Base-by-base conservation (phyloP, 1,139 yeast species). In the Diutina rugosa region DNA sequence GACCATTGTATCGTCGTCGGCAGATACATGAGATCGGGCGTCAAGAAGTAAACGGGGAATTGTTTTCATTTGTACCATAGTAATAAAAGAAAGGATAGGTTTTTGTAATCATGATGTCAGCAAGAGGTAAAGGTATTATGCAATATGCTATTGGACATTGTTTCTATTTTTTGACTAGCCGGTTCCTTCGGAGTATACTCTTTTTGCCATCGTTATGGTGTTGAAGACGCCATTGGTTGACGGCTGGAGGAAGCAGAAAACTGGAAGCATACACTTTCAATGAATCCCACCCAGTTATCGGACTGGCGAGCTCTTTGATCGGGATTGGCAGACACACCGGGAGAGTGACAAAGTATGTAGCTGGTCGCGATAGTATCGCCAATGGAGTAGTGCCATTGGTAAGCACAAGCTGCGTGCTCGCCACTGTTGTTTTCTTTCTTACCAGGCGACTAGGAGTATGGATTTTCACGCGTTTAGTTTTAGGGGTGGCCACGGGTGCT, bases 1-100 rank as follows among this genome's bases (percentile, higher is more conserved):
- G 99, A 93, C 72, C 99, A 93, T 80, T 91, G 98, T 87, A 87
- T 93, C 69, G 98, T 93, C 66, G 91, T 93, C 69, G 99, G 98
- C 72, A 84, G 87, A 76, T 93, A 93, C 81, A 79, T 87, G 81
- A 88, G 99, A 85, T 84, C 95, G 68, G 95, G 95, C 56, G 74
- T 81, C 68, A 81, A 81, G 69, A 76, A 76, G 68, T 76, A 72
- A 67, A 51, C n/a, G n/a, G 28, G 29, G 26, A 21, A 32, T 30
- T n/a, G 16, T 16, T 29, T n/a, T 48, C 51, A 48, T 16, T 32
- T 49, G 53, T 49, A 49, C 53, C 26, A 49, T 49, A 49, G 53
- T 21, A 26, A 18, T 49, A 49, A 49, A n/a, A 49, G 30, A 16
- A 49, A 16, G 53, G 53, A 49, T 29, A 48, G 41, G 41, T 10